Evolutionary conservation across 2,329 filamentous ascomycete species (phyloP).

Genomic region (Talaromyces sp.): DNA sequence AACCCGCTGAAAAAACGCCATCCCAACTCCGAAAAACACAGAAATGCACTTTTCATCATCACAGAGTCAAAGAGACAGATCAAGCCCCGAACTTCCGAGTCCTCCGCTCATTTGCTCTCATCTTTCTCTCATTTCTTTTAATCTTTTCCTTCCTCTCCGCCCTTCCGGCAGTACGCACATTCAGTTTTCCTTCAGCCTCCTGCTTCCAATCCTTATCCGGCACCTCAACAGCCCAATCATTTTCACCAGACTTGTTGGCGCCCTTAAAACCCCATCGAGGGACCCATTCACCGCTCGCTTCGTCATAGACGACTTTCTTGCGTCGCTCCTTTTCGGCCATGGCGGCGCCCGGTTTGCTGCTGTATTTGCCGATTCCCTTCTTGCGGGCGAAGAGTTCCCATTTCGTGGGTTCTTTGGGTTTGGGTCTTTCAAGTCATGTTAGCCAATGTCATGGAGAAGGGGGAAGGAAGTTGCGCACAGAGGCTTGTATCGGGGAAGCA

Average conservation of each 20-base stretch:
- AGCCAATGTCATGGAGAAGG: not conserved
- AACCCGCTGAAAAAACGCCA: slow-evolving; percentile 12
- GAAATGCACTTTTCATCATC: slow-evolving; percentile 17
- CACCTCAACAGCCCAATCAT: slow-evolving; percentile 89
- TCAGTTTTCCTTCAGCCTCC: slow-evolving; percentile 59
- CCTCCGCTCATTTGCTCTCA: slow-evolving; percentile 63
- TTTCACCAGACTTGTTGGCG: slow-evolving; percentile 77
- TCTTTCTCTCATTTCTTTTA: slow-evolving; percentile 59
- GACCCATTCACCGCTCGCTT: slow-evolving; percentile 81
- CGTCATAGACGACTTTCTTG: slow-evolving; percentile 76
- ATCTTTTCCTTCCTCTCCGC: slow-evolving; percentile 67
- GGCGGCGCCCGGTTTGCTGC: slow-evolving; percentile 55
- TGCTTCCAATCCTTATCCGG: slow-evolving; percentile 71
- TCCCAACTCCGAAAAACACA: not conserved
- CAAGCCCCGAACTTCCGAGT: slow-evolving; percentile 32
- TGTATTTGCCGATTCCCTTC: slow-evolving; percentile 86
- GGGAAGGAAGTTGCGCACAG: slow-evolving; percentile 40
- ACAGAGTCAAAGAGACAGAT: not conserved
- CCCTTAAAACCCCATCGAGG: slow-evolving; percentile 94
- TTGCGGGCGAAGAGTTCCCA: slow-evolving; percentile 96
- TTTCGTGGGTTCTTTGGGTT: slow-evolving; percentile 77
- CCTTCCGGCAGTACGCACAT: slow-evolving; percentile 63
- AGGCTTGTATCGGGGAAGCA: slow-evolving; percentile 86
- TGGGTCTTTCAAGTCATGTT: slow-evolving; percentile 47
- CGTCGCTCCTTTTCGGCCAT: slow-evolving; percentile 64